Percentiles rank a stretch among this genome's conserved stretches.
Conservation (phyloP, 1,284 basidiomycete species). For the Crucibulum parvulum region DNA sequence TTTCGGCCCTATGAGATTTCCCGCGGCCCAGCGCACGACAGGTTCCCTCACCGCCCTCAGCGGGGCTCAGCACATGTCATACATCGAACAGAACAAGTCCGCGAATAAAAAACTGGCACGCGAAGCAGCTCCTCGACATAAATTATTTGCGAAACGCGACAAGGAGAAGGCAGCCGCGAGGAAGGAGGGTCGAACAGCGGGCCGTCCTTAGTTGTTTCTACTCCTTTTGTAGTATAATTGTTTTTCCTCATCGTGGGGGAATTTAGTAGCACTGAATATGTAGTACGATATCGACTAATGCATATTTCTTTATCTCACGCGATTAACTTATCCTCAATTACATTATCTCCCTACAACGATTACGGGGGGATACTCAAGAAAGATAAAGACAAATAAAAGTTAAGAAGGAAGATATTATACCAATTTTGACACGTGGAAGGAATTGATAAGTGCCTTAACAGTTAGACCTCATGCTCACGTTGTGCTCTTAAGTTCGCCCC, state of each 20-base stretch:
- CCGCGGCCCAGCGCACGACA: constrained; percentile 81
- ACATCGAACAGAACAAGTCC: constrained; percentile 91
- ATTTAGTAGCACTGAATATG: no score
- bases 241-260: background rate
- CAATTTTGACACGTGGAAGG: no score
- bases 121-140: constrained; percentile 71
- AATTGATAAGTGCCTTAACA: no score
- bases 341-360: no score
- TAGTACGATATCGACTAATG: background rate
- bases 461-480: no score
- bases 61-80: constrained; percentile 90
- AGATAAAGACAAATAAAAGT: no score
- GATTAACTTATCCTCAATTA: no score
- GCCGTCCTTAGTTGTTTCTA: background rate
- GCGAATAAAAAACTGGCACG: constrained; percentile 86
- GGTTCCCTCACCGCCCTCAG: constrained; percentile 87
- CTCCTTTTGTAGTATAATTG: background rate
- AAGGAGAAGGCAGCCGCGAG: constrained; percentile 65
- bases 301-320: background rate
- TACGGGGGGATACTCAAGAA: no score
- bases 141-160: constrained; percentile 84
- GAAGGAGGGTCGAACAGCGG: constrained; percentile 48
- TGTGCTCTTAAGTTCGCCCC: no score
- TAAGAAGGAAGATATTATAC: no score
- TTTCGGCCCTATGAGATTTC: constrained; percentile 69